phyloP scores from a whole-genome alignment of 73 alveolate genomes.

The Tetrahymena borealis region DNA sequence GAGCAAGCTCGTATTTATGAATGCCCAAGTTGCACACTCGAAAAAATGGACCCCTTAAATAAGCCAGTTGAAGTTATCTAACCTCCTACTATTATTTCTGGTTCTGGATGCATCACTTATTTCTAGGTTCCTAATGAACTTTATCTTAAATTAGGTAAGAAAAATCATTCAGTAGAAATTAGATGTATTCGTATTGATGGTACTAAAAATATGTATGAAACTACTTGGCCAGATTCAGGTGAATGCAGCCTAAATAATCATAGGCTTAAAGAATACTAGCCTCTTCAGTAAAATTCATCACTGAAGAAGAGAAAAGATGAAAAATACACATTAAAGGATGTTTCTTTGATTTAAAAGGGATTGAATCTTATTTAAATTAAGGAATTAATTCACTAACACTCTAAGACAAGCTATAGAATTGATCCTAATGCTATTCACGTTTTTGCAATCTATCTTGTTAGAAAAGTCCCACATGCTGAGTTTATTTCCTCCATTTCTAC shows the following conservation, averaged over 20 bases:
- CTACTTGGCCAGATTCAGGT: constrained; percentile 42
- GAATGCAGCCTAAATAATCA: constrained; percentile 7
- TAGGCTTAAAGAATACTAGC: constrained; percentile 12
- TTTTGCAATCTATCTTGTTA: neutral
- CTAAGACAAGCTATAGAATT: neutral
- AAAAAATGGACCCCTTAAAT: constrained; percentile 25
- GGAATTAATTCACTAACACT: neutral
- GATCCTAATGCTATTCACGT: neutral
- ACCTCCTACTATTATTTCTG: neutral
- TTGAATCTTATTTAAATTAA: neutral
- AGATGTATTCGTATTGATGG: constrained; percentile 38
- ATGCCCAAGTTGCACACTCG: constrained; percentile 33
- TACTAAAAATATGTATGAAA: constrained; percentile 33
- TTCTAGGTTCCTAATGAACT: neutral
- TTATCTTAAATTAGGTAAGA: constrained; percentile 6
- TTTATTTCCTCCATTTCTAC: neutral
- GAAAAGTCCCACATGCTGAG: neutral
- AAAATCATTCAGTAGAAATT: constrained; percentile 13
- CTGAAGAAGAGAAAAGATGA: constrained; percentile 44
- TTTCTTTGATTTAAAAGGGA: neutral
- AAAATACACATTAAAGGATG: neutral
- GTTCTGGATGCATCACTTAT: neutral
- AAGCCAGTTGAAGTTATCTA: neutral
- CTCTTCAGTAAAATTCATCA: constrained; percentile 18
- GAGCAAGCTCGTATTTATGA: constrained; percentile 2